Conservation (phyloP, 140 eudicot genomes). For the Eryngium alpinum region DNA sequence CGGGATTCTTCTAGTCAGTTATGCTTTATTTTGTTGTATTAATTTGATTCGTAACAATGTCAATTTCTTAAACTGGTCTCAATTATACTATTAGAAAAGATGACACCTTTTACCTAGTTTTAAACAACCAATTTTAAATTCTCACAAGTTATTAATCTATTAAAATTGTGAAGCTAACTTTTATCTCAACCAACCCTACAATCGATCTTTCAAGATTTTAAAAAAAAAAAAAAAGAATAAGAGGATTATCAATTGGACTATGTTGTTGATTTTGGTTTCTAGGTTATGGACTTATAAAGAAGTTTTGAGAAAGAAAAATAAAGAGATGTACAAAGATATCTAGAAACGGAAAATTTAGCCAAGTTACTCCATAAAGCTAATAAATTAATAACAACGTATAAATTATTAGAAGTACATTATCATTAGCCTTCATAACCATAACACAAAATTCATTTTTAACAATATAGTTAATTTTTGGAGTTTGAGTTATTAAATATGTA, state of each 20-base stretch:
- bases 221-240: background rate
- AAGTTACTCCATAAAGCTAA: too few relatives aligned
- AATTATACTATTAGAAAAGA: constrained; percentile 45
- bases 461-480: too few relatives aligned
- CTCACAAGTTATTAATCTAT: constrained; percentile 82
- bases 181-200: constrained; percentile 38
- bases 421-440: too few relatives aligned
- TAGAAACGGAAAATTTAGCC: too few relatives aligned
- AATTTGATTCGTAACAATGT: too few relatives aligned
- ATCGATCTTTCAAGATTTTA: constrained; percentile 28
- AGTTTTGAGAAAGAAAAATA: background rate
- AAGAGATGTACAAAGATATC: constrained; percentile 24
- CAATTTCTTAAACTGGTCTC: constrained; percentile 53
- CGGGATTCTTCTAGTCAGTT: too few relatives aligned
- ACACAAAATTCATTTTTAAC: too few relatives aligned
- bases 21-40: too few relatives aligned
- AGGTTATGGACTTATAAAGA: constrained; percentile 5
- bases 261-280: background rate
- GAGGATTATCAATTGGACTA: background rate
- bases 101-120: constrained; percentile 56
- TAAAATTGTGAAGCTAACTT: constrained; percentile 57
- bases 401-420: too few relatives aligned
- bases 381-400: too few relatives aligned
- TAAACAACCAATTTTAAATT: constrained; percentile 38
- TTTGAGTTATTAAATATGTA: too few relatives aligned